These are phyloP conservation scores for Fusarium palustre DNA, from an alignment of 2,329 filamentous ascomycete genomes.

Conservation along the genomic window DNA sequence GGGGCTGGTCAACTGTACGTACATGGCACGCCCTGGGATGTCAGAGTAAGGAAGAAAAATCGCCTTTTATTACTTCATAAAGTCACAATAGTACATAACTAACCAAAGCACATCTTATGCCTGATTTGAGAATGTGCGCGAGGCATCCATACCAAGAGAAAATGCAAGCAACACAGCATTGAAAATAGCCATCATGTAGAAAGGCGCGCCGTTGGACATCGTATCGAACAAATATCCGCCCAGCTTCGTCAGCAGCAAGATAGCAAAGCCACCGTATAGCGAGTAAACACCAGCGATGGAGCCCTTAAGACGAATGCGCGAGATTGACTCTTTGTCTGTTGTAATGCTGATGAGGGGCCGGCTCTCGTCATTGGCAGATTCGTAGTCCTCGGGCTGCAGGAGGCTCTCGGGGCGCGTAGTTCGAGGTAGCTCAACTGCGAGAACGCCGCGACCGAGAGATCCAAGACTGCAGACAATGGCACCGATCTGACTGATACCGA, in stretches of 20 bases:
- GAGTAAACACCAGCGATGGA: slow-evolving; percentile 96
- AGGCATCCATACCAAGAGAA: slow-evolving; percentile 63
- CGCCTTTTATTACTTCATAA: slow-evolving; percentile 39
- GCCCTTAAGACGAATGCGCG: slow-evolving; percentile 79
- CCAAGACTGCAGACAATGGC: slow-evolving; percentile 97
- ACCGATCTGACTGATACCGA: slow-evolving; percentile 95
- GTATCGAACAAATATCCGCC: slow-evolving; percentile 89
- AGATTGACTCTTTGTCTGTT: slow-evolving; percentile 52
- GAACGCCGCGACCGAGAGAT: slow-evolving; percentile 82
- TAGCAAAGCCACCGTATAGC: slow-evolving; percentile 88
- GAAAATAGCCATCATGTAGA: slow-evolving; percentile 93
- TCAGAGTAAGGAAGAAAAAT: background rate
- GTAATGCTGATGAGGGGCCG: slow-evolving; percentile 53
- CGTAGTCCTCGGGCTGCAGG: slow-evolving; percentile 53
- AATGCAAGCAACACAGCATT: slow-evolving; percentile 78
- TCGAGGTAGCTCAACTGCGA: slow-evolving; percentile 62
- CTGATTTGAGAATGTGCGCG: slow-evolving; percentile 51
- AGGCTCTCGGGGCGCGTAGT: slow-evolving; percentile 42
- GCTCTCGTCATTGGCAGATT: slow-evolving; percentile 56
- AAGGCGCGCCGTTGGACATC: slow-evolving; percentile 80
- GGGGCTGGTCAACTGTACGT: background rate
- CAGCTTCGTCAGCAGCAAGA: slow-evolving; percentile 89
- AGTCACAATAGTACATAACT: slow-evolving; percentile 4
- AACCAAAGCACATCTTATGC: slow-evolving; percentile 7
- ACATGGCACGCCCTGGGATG: background rate